These are phyloP conservation scores for Didymella glomerata DNA, from an alignment of 2,329 filamentous ascomycete species.

Conservation along the genomic window DNA sequence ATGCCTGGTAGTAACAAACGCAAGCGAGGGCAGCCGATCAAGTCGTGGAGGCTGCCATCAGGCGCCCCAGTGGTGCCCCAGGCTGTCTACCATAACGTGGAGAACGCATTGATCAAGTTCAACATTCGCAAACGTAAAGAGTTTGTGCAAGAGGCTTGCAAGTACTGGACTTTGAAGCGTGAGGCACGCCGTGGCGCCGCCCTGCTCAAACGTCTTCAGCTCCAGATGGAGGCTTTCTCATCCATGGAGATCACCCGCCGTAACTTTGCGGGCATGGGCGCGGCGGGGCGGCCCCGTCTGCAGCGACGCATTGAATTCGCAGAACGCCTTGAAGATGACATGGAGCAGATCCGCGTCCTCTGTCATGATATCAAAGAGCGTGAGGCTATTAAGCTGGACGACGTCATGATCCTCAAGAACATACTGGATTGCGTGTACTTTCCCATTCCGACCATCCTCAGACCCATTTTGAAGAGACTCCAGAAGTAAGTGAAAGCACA, in stretches of 20 bases:
- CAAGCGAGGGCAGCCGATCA: constrained; percentile 63
- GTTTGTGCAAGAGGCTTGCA: constrained; percentile 90
- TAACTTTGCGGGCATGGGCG: constrained; percentile 95
- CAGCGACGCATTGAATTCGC: constrained; percentile 89
- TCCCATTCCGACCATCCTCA: constrained; percentile 79
- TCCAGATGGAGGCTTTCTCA: constrained; percentile 95
- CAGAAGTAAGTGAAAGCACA: constrained; percentile 72
- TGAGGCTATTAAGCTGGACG: constrained; percentile 79
- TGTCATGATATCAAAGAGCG: constrained; percentile 76
- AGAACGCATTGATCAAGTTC: constrained; percentile 83
- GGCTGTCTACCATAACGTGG: constrained; percentile 84
- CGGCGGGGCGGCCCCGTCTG: constrained; percentile 78
- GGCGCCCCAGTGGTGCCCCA: constrained; percentile 94
- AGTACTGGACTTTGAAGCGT: constrained; percentile 97
- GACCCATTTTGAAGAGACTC: constrained; percentile 81
- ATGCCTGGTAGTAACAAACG: constrained; percentile 66
- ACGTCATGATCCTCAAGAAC: constrained; percentile 76
- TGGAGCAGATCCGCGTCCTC: constrained; percentile 76
- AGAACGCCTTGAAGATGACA: constrained; percentile 75
- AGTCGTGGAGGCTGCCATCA: constrained; percentile 91
- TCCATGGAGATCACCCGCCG: constrained; percentile 96
- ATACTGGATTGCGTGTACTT: constrained; percentile 93
- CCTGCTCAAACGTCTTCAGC: constrained; percentile 87
- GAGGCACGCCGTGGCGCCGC: constrained; percentile 92
- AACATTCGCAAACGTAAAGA: constrained; percentile 87